A percentile compares a stretch with the other conserved stretches of the same genome.
Conservation (phyloP, 306 rosid species). For the Dryas octopetala region DNA sequence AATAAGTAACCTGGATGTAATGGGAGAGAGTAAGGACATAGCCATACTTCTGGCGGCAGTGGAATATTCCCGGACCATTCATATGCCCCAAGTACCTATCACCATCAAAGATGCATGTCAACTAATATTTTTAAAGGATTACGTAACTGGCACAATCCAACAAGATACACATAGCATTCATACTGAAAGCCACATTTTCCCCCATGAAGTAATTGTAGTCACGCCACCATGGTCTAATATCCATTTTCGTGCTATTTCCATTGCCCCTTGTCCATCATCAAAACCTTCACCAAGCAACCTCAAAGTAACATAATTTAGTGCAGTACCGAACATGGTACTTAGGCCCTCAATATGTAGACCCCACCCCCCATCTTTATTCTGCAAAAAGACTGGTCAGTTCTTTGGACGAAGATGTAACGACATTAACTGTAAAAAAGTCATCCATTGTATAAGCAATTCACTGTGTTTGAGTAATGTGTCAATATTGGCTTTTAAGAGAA, state of each 20-base stretch:
- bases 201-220: constrained; percentile 39
- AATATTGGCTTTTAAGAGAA: no score
- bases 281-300: constrained; percentile 41
- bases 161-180: constrained; percentile 5
- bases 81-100: constrained; percentile 34
- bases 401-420: neutral
- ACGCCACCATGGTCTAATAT: constrained; percentile 39
- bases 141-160: neutral
- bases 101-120: constrained; percentile 10
- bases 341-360: constrained; percentile 45
- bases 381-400: constrained; percentile 4
- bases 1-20: constrained; percentile 30
- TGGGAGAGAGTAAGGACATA: constrained; percentile 31
- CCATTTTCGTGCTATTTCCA: constrained; percentile 33
- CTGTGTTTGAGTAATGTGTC: neutral
- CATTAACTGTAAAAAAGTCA: neutral
- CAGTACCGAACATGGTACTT: constrained; percentile 41
- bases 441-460: neutral
- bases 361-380: constrained; percentile 47
- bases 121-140: no score
- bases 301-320: constrained; percentile 30
- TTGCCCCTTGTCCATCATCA: constrained; percentile 32
- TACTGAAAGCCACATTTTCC: constrained; percentile 47
- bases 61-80: constrained; percentile 47
- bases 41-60: constrained; percentile 43